phyloP scores from a whole-genome alignment of 441 rosid species.

The Melastoma candidum region DNA sequence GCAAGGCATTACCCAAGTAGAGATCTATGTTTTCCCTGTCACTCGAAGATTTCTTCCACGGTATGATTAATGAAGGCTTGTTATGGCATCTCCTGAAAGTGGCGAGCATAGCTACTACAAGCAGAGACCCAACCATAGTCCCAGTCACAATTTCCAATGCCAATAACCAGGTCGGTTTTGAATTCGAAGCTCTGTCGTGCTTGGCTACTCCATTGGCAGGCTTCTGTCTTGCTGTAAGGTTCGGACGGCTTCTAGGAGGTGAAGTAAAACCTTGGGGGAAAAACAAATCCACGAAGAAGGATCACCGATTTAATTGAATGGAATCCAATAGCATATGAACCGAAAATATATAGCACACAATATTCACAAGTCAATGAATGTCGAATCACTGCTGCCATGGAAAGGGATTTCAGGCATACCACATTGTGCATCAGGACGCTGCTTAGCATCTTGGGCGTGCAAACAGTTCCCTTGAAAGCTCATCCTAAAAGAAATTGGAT shows the following conservation, averaged over 20 bases:
- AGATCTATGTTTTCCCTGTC: slow-evolving; percentile 65
- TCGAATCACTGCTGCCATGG: not conserved
- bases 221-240: slow-evolving; percentile 28
- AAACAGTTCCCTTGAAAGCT: slow-evolving; percentile 97
- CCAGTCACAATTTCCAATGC: slow-evolving; percentile 82
- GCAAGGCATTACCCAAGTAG: slow-evolving; percentile 50
- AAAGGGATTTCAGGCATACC: slow-evolving; percentile 27
- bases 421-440: slow-evolving; percentile 57
- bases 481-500: slow-evolving; percentile 29
- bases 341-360: too few species aligned
- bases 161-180: slow-evolving; percentile 78
- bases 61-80: slow-evolving; percentile 80
- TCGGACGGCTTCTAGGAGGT: slow-evolving; percentile 34
- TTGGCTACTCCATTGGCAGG: slow-evolving; percentile 37
- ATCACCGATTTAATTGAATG: too few species aligned
- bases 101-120: slow-evolving; percentile 52
- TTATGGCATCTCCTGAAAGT: slow-evolving; percentile 60
- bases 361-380: too few species aligned
- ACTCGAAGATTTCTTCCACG: slow-evolving; percentile 92
- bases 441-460: slow-evolving; percentile 47
- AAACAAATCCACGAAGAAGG: slow-evolving; percentile 1
- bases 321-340: too few species aligned
- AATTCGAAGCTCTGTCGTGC: slow-evolving; percentile 27
- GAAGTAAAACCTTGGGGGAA: slow-evolving; percentile 31
- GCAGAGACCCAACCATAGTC: slow-evolving; percentile 63